Evolutionary conservation across 345 rosid genomes (phyloP), one percentile per base, ranked within the genome.

Genomic region (Diplotaxis tenuifolia): DNA sequence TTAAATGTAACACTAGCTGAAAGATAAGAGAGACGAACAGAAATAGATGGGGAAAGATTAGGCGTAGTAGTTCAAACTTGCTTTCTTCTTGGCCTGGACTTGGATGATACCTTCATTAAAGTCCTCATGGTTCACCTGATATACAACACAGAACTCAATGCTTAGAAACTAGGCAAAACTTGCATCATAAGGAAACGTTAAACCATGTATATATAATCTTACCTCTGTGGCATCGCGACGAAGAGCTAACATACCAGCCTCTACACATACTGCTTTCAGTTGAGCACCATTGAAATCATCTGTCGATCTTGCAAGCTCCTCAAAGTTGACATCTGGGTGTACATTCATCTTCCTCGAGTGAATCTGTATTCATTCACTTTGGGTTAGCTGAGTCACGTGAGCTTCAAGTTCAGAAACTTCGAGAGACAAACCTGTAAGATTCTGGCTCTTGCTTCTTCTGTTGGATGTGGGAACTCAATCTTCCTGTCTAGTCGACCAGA

Each of bases 331-430:
- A 66, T 92, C 99, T 11, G 92, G 95, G 72, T 92, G 90, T 27
- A 96, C 97, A 69, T 87, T 96, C 99, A 96, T 96, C 88, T 96
- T 96, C 86, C 98, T 88, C 5, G 99, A 96, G 86, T 92, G 99
- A 71, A 96, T 96, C 98, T 95, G 69, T 40, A 81, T 19, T 28
- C 56, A 34, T 65, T 47, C 12, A 19, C 9, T 56, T 59, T 16
- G 7, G 22, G 50, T 59, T 50, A 56, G 67, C 58, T 14, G 57
- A n/a, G 21, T 27, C 5, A 9, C 2, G 9, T 25, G 55, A 45
- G 14, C 1, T 14, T 36, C 12, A 53, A 34, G 64, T 25, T 64
- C 1, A 4, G 5, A 49, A 65, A 29, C 29, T 53, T 23, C n/a
- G 71, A 76, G 59, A 38, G 9, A 66, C 62, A 38, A 72, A 89